A percentile compares a stretch with the other conserved stretches of the same genome.
Evolutionary conservation across 345 rosid genomes (phyloP).

Genomic region (Populus tremula): DNA sequence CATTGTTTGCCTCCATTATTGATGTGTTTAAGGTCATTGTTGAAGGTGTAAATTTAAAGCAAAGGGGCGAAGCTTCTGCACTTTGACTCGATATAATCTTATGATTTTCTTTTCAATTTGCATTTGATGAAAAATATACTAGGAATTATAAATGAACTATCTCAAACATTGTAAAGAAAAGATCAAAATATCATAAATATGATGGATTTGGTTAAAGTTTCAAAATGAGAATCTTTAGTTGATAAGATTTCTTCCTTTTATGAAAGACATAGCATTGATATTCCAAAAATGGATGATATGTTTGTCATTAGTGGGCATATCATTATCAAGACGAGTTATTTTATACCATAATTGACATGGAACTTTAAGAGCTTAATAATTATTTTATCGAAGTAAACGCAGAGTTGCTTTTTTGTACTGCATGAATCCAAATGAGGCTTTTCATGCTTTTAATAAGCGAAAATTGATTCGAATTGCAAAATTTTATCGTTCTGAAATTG

Average conservation of each 20-base stretch:
- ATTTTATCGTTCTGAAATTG: not conserved
- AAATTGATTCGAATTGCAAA: not conserved
- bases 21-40: not conserved
- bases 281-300: not conserved
- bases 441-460: not conserved
- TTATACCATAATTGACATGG: not conserved
- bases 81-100: not conserved
- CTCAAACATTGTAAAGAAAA: constrained; percentile 1
- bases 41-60: not conserved
- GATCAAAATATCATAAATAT: constrained; percentile 8
- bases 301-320: not conserved
- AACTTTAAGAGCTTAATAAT: not conserved
- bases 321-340: not conserved
- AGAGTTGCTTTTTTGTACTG: no score
- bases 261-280: not conserved
- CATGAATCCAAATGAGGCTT: not conserved
- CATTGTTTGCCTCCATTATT: not conserved
- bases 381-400: not conserved
- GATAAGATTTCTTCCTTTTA: not conserved
- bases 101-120: not conserved
- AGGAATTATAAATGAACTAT: constrained; percentile 8
- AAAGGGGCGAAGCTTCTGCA: not conserved
- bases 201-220: not conserved
- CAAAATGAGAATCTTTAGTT: not conserved
- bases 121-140: not conserved